Evolutionary conservation across 306 rosid species (phyloP), one percentile per base, ranked within the genome.

Genomic region (Rosa multiflora): DNA sequence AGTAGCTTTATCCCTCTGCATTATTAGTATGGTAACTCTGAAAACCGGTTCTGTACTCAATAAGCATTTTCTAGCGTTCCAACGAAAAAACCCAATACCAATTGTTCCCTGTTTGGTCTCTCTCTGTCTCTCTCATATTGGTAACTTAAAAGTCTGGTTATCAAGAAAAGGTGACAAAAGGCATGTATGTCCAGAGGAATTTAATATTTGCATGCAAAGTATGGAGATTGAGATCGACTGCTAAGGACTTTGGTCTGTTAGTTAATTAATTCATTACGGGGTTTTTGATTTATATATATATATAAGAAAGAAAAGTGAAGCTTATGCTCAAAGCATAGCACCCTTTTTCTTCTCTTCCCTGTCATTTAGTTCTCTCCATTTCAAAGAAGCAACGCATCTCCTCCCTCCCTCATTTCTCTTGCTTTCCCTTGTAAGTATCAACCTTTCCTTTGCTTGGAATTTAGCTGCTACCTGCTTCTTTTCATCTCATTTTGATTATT

Each of bases 381-480:
- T 83, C 84, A 86, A 83, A 83, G 71, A 92, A 91, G 92, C 90
- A 91, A 92, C 85, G 94, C 96, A 88, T 92, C 87, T 90, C 85
- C 32, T 67, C 81, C 78, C 81, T 78, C 67, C 88, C 80, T 32
- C 82, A 82, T 67, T 52, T 80, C 55, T 80, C 67, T 87, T 91
- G 90, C 88, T 89, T 88, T 88, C 88, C 86, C 89, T 90, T 85
- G 89, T 78, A 95, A 95, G 96, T 82, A 88, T 88, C 71, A 86
- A 83, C 86, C 87, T 88, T 92, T 88, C 86, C 91, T 86, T 93
- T 85, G 78, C 89, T 88, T 85, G 69, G 76, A 81, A 80, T 87
- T 80, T 78, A 82, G 78, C 85, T 84, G 44, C 69, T 63, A 9
- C 6, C 3, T 63, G 79, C 87, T 87, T 73, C 79, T 77, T 79